phyloP scores from a whole-genome alignment of 371 early-diverging fungal species.

The Mortierella sp. region DNA sequence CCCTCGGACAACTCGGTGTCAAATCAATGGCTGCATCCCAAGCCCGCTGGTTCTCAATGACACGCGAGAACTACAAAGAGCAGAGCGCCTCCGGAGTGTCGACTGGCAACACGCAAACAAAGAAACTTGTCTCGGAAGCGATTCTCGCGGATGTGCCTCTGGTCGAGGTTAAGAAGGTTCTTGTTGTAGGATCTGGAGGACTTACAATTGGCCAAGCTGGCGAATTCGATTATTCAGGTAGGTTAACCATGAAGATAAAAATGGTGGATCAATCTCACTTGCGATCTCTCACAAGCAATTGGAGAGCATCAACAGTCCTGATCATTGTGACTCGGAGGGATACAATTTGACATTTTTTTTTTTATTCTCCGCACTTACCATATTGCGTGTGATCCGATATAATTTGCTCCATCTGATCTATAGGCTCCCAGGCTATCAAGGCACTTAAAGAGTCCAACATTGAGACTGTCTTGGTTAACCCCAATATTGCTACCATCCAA shows the following conservation, averaged over 20 bases:
- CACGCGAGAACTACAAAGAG: constrained; percentile 25
- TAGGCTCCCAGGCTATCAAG: constrained; percentile 95
- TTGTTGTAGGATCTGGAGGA: constrained; percentile 95
- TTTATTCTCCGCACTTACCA: neutral
- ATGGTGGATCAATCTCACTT: neutral
- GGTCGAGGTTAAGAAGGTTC: constrained; percentile 84
- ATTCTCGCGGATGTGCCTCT: constrained; percentile 61
- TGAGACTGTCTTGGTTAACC: constrained; percentile 92
- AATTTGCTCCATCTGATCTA: neutral
- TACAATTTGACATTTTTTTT: neutral
- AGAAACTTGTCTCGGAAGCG: constrained; percentile 65
- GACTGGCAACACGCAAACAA: constrained; percentile 3
- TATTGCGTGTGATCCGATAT: no score
- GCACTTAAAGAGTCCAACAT: constrained; percentile 92
- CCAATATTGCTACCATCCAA: constrained; percentile 98
- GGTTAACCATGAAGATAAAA: neutral
- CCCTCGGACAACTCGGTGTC: constrained; percentile 25
- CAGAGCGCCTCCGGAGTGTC: constrained; percentile 17
- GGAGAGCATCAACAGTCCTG: constrained; percentile 10
- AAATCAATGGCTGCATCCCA: constrained; percentile 41
- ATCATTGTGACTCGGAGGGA: constrained; percentile 9
- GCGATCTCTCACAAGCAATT: no score
- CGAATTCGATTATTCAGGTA: constrained; percentile 97
- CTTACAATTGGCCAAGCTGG: constrained; percentile 97
- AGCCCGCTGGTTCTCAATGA: constrained; percentile 41